These are phyloP conservation scores for Helicocarpus griseus DNA, from an alignment of 2,329 filamentous ascomycete genomes.

Conservation along the genomic window DNA sequence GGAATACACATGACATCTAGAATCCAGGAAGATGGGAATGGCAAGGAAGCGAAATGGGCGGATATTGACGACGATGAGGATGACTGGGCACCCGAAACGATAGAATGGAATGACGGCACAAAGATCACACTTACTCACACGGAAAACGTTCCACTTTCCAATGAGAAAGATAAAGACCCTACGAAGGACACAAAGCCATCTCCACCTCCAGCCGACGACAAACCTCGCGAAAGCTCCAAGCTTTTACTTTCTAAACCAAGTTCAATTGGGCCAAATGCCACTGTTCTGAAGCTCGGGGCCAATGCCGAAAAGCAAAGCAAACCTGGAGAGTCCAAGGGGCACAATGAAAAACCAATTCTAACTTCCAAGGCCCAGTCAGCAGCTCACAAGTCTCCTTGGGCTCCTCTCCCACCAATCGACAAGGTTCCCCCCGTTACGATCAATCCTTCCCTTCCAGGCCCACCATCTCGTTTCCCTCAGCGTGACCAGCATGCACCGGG, in stretches of 20 bases:
- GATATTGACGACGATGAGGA: conserved; percentile 62
- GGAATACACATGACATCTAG: conserved; percentile 58
- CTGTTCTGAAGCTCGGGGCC: conserved; percentile 39
- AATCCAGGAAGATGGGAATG: conserved; percentile 51
- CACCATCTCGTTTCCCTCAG: conserved; percentile 41
- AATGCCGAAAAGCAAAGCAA: conserved; percentile 38
- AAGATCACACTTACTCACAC: conserved; percentile 50
- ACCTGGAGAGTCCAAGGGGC: conserved; percentile 38
- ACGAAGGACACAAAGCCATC: conserved; percentile 19
- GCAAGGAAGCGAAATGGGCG: conserved; percentile 58
- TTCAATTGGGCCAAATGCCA: conserved; percentile 41
- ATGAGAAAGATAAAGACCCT: conserved; percentile 13
- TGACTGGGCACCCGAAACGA: conserved; percentile 58
- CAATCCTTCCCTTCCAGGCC: conserved; percentile 41
- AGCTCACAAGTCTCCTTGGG: conserved; percentile 86
- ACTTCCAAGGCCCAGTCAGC: conserved; percentile 39
- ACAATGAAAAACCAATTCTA: conserved; percentile 44
- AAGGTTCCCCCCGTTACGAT: conserved; percentile 61
- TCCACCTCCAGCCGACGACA: conserved; percentile 8
- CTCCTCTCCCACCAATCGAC: conserved; percentile 72
- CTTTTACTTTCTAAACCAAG: conserved; percentile 26
- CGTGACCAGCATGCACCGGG: conserved; percentile 51
- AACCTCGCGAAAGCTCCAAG: conserved; percentile 18
- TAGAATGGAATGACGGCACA: conserved; percentile 60
- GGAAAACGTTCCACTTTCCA: conserved; percentile 18